Evolutionary conservation across 345 rosid species (phyloP), one percentile per base, ranked within the genome.

Genomic region (Pseudoturritis turrita): DNA sequence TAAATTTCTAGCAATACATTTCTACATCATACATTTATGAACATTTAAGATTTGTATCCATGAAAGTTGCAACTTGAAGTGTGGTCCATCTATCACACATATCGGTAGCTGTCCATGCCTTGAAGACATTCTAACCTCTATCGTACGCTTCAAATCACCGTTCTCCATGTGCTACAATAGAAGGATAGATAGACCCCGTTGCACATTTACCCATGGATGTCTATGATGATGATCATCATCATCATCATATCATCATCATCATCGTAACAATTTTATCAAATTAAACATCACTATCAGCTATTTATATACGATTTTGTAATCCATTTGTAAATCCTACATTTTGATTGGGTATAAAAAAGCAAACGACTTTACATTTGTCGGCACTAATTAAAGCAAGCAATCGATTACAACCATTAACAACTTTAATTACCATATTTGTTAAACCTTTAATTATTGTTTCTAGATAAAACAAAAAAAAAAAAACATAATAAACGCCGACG

Each of bases 381-480:
- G 72, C 61, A 65, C 67, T 47, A n/a, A n/a, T n/a, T n/a, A 74
- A 73, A 56, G 77, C 60, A 73, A 73, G 66, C 28, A 56, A 65
- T 65, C 26, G 64, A 65, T 66, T 33, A 39, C 40, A 44, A 13
- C 39, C 60, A 60, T 61, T 31, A 29, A 50, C 68, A 50, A 71
- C 43, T 61, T 26, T 50, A 25, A 25, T 45, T 22, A 10, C 17
- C 1, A 31, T 56, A 69, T 44, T 69, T n/a, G 58, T 36, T 5
- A 45, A 25, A 45, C 25, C 15, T 37, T 71, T 70, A 39, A 52
- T 51, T 5, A 72, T 43, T 44, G 40, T 53, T 54, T 22, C 2
- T 23, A 53, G 62, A 39, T 17, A 53, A 45, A 72, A 33, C 35
- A 62, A 72, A 62, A 45, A 35, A 65, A 7, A 64, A 0, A 14